Base-by-base conservation (phyloP, 2,329 filamentous ascomycete genomes). In the Sarocladium strictum region DNA sequence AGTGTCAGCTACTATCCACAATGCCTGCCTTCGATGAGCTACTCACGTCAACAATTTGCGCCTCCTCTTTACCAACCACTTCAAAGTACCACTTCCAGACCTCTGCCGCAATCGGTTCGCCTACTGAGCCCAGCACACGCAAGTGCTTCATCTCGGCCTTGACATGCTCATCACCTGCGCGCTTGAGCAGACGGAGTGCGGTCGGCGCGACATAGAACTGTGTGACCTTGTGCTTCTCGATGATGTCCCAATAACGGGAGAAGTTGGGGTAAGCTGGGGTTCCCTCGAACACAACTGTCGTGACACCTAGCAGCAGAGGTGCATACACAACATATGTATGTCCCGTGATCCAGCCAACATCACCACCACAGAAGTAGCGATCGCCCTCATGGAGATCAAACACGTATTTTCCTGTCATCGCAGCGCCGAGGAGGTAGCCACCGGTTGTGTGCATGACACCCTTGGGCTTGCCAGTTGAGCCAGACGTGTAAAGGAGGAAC, bases 51-150 rank as follows among this genome's bases (percentile, higher is more conserved):
- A 97, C 86, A 70, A 99, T 80, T 67, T 99, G 94, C 50, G 90
- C 87, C 71, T 96, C 86, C 72, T 93, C 87, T 79, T 91, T 95
- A 66, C 94, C 94, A 53, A 99, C 91, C 62, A 88, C 81, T 72
- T 97, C 91, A 69, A 91, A 93, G 76, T 97, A 99, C 94, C 94
- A 99, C 76, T 97, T 97, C 94, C 94, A 99, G 57, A 99, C 89
- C 72, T 99, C 94, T 21, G 93, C 90, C 17, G 94, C 93, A 65
- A 99, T 99, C 37, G 94, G 94, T 76, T 99, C 94, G 62, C 94
- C 94, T 56, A 99, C 94, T 17, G 93, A 96, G 57, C 93, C 94
- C 19, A 99, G 78, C 5, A 97, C 87, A 68, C 94, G 84, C 58
- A 99, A 81, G 64, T 90, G 83, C 74, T 89, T 87, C 89, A 99